Conservation (phyloP, 1,284 basidiomycete genomes). For the Fomitiporia mediterranea region DNA sequence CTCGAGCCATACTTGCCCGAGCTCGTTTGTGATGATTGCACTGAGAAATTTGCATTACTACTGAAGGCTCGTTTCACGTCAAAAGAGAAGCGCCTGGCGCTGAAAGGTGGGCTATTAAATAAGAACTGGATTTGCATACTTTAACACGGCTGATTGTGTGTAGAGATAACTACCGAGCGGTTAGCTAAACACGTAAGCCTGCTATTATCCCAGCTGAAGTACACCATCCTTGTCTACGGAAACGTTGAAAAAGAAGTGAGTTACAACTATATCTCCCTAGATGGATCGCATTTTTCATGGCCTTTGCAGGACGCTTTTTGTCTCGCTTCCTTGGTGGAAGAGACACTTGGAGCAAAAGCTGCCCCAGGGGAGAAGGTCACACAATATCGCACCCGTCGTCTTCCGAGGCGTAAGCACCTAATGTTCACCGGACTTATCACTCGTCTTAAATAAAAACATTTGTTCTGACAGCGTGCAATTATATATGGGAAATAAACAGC, state of each 20-base stretch:
- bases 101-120: constrained; percentile 48
- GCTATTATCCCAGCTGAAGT: constrained; percentile 64
- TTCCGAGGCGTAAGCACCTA: constrained; percentile 55
- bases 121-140: neutral
- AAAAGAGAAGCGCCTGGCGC: constrained; percentile 74
- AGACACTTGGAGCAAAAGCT: constrained; percentile 56
- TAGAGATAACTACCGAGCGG: constrained; percentile 70
- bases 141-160: neutral
- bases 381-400: constrained; percentile 55
- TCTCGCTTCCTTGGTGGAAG: constrained; percentile 71
- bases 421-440: neutral
- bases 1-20: constrained; percentile 64
- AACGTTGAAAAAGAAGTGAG: neutral
- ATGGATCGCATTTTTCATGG: constrained; percentile 8
- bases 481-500: constrained; percentile 62
- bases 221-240: constrained; percentile 68
- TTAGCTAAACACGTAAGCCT: constrained; percentile 62
- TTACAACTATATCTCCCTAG: constrained; percentile 13
- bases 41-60: no score
- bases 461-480: constrained; percentile 54
- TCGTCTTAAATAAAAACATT: constrained; percentile 14
- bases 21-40: no score
- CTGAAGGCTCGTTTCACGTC: constrained; percentile 75
- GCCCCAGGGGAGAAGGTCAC: constrained; percentile 51
- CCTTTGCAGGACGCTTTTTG: constrained; percentile 61